These are phyloP conservation scores for Pichia kudriavzevii DNA, from an alignment of 1,139 yeast species.

Conservation along the genomic window DNA sequence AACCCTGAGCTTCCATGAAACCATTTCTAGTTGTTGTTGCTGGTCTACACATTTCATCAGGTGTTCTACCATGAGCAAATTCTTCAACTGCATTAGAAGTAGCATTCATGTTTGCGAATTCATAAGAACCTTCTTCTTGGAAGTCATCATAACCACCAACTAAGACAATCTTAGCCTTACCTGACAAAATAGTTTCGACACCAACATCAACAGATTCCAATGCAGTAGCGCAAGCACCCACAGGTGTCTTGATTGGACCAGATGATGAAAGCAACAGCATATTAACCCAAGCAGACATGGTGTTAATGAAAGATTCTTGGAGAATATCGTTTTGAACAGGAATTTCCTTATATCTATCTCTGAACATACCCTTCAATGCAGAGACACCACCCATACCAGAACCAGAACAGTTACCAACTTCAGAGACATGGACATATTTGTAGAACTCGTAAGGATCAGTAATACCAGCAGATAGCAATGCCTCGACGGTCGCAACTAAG, in stretches of 20 bases:
- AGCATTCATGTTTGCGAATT: slow-evolving; percentile 98
- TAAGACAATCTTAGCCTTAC: slow-evolving; percentile 91
- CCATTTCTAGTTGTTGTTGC: slow-evolving; percentile 94
- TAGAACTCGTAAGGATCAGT: slow-evolving; percentile 98
- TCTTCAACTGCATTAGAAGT: slow-evolving; percentile 86
- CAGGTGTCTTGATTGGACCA: slow-evolving; percentile 98
- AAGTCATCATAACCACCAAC: slow-evolving; percentile 99
- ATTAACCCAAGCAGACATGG: slow-evolving; percentile 99
- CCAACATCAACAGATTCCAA: slow-evolving; percentile 96
- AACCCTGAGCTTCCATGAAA: slow-evolving; percentile 99
- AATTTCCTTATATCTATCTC: slow-evolving; percentile 81
- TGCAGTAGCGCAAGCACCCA: slow-evolving; percentile 99
- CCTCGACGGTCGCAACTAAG: slow-evolving; percentile 91
- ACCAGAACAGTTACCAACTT: slow-evolving; percentile 98
- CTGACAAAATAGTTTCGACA: slow-evolving; percentile 83
- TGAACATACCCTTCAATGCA: slow-evolving; percentile 96
- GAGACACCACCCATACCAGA: slow-evolving; percentile 99
- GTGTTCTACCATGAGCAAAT: slow-evolving; percentile 93
- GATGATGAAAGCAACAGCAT: slow-evolving; percentile 96
- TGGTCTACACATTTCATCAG: slow-evolving; percentile 98
- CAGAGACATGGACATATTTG: slow-evolving; percentile 95
- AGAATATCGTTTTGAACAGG: slow-evolving; percentile 95
- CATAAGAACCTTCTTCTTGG: slow-evolving; percentile 98
- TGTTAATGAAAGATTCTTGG: slow-evolving; percentile 96
- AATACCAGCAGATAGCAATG: slow-evolving; percentile 86